Evolutionary conservation across 2,329 filamentous ascomycete genomes (phyloP), one percentile per base, ranked within the genome.

Genomic region (Colletotrichum filicis): DNA sequence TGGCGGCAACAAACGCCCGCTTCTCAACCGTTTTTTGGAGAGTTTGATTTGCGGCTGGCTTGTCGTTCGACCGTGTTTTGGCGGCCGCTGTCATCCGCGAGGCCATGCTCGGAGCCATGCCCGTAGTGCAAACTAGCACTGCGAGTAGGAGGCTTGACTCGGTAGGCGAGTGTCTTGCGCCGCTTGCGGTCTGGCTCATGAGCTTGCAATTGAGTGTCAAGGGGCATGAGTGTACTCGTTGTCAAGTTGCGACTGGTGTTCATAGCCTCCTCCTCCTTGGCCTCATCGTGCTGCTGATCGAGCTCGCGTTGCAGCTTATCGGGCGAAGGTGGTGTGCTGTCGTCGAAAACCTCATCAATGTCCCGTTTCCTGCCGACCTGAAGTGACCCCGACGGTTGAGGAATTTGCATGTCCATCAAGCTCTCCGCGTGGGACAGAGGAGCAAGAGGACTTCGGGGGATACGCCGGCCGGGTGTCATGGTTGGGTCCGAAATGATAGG

Each of bases 221-320:
- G 24, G 6, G 11, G 46, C 26, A 14, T 8, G 7, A 19, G n/a
- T n/a, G 19, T 49, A 49, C n/a, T 49, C 19, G 19, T 49, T 19
- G 32, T 14, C 9, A 32, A 28, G 30, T 12, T 22, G 22, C 56
- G 26, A 6, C 52, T 24, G 4, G 52, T 57, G 24, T 46, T 49
- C 24, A 26, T 69, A 2, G 73, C 73, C 24, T 71, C 73, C 24
- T 71, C 73, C 24, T 71, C 65, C 46, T 66, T 26, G 30, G 73
- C 73, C 24, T 67, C 60, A 28, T 71, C n/a, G 14, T 69, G 71
- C 42, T 74, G 73, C 26, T 62, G 59, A 16, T 74, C 70, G 30
- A 74, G 65, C 24, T 74, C 73, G 42, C 59, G 60, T 30, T 65
- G 55, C 26, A 74, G 12, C 32, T 74, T 71, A 22, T 74, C 70